Base-by-base conservation (phyloP, 176 grass and related monocot genomes). In the Urochloa ruziziensis region DNA sequence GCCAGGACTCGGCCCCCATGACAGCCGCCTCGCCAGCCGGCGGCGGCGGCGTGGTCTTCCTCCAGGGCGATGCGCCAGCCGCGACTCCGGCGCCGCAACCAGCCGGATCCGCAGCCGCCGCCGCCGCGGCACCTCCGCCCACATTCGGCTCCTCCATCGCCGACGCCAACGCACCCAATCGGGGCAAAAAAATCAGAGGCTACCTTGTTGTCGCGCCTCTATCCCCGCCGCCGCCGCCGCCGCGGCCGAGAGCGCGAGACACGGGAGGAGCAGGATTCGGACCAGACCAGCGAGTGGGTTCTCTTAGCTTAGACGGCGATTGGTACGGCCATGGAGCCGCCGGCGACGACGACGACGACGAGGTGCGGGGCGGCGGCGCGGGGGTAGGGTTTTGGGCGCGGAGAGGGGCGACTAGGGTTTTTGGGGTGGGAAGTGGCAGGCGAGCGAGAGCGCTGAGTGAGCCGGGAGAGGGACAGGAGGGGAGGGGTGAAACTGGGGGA, bases 1-100 rank as follows among this genome's bases (percentile, higher is more conserved):
- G 87, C 92, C 92, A 92, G 30, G 89, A 89, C 9, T 90, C 82
- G 36, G 84, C 87, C 43, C 89, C 92, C 92, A 91, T 91, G 62
- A 91, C 84, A 47, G 67, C 77, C 17, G 67, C 89, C 46, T 89
- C 84, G 7, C 71, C 61, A 18, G 30, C 77, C 10, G 54, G 39
- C 1, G 81, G 73, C 19, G 60, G 81, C 62, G 79, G 82, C n/a
- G 78, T 81, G 73, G 69, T 17, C 82, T 66, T 94, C 67, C 82
- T 85, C 91, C 88, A 90, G 12, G 91, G 73, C 2, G 84, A 90
- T 9, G 28, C 42, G 51, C 30, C 29, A 18, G 42, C 18, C 28
- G 35, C 75, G 5, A 16, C 47, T 21, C 79, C 70, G 56, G 24
- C 69, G 8, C 61, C 75, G 43, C 52, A 74, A 19, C 61, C 62